phyloP scores from a whole-genome alignment of 495 filamentous ascomycete species.

The Mycothermus thermophilus region DNA sequence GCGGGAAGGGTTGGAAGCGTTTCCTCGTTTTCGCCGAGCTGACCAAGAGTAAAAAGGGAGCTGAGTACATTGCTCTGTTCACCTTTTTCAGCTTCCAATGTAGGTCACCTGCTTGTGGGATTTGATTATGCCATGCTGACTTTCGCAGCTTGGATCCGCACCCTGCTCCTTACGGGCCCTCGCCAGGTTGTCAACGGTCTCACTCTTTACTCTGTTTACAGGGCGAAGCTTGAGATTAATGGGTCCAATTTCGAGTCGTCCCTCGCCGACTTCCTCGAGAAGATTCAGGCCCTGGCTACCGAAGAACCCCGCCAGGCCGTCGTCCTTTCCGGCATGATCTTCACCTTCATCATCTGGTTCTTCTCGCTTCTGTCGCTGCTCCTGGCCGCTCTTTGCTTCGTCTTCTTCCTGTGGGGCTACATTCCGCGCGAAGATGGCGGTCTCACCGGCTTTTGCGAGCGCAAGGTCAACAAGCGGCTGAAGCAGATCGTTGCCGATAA shows the following conservation, averaged over 20 bases:
- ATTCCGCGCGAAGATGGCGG: constrained; percentile 69
- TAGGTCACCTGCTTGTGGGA: constrained; percentile 22
- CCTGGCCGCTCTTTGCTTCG: constrained; percentile 59
- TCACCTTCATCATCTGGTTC: constrained; percentile 82
- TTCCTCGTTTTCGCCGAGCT: constrained; percentile 88
- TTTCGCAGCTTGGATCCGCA: constrained; percentile 58
- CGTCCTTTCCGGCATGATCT: constrained; percentile 77
- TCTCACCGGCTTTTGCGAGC: constrained; percentile 69
- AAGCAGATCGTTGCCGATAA: constrained; percentile 67
- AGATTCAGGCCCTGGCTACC: constrained; percentile 54
- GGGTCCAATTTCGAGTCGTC: constrained; percentile 42
- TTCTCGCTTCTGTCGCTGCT: constrained; percentile 63
- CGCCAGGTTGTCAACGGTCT: constrained; percentile 80
- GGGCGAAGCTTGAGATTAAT: constrained; percentile 49
- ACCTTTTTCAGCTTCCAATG: constrained; percentile 91
- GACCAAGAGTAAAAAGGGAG: constrained; percentile 81
- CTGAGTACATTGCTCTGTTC: constrained; percentile 83
- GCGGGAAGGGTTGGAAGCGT: constrained; percentile 58
- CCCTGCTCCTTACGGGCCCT: constrained; percentile 79
- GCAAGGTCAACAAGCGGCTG: constrained; percentile 74
- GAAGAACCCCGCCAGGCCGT: constrained; percentile 63
- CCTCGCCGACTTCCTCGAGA: constrained; percentile 56
- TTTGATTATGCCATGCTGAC: constrained; percentile 2
- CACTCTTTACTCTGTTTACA: constrained; percentile 65
- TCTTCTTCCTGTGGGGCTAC: constrained; percentile 79